Conservation (phyloP, 129 eudicot species). For the Ambrosia artemisiifolia region DNA sequence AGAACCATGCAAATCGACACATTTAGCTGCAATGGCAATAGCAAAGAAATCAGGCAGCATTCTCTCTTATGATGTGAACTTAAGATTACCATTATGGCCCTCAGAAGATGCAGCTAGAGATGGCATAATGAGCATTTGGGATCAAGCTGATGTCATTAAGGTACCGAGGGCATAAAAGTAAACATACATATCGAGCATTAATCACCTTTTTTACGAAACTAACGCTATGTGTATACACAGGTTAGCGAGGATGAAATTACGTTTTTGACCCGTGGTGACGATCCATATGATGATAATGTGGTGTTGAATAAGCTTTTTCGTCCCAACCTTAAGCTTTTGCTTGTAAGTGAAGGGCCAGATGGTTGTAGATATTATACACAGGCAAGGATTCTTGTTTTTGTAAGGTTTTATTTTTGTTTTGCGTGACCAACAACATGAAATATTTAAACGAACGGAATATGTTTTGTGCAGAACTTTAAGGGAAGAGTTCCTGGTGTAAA, state of each 20-base stretch:
- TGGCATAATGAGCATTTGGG: constrained; percentile 66
- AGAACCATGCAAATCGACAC: constrained; percentile 65
- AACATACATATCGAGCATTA: neutral
- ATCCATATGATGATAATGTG: constrained; percentile 40
- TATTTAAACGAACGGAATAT: neutral
- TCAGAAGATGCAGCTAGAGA: constrained; percentile 54
- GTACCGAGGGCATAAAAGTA: constrained; percentile 19
- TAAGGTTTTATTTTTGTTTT: neutral
- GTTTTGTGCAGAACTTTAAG: constrained; percentile 35
- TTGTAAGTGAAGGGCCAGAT: constrained; percentile 56
- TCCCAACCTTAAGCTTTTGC: constrained; percentile 55
- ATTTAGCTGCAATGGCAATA: constrained; percentile 50
- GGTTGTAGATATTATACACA: constrained; percentile 63
- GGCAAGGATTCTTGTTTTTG: constrained; percentile 26
- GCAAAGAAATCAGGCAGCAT: constrained; percentile 56
- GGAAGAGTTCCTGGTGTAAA: constrained; percentile 41
- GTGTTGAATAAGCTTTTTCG: constrained; percentile 48
- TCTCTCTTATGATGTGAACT: constrained; percentile 62
- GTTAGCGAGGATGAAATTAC: constrained; percentile 59
- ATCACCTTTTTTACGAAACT: neutral
- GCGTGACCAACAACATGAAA: constrained; percentile 5
- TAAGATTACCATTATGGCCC: constrained; percentile 61
- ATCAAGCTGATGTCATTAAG: constrained; percentile 62
- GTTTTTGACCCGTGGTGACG: constrained; percentile 47
- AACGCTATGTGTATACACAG: constrained; percentile 4